Conservation (phyloP, 176 grass and related monocot species). For the Luzula sylvatica region DNA sequence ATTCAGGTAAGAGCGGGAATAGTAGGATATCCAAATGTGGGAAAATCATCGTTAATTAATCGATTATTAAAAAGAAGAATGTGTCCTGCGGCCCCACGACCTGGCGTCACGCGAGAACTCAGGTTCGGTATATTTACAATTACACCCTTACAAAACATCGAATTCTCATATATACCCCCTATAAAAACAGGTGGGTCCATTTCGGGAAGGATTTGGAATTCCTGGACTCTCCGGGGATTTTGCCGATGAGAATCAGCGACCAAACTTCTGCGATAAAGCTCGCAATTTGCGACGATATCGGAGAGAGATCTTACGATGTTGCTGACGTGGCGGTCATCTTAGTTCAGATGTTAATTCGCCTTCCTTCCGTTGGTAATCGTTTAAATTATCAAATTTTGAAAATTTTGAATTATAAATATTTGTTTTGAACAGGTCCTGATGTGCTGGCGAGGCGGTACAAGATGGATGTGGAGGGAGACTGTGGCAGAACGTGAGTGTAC, state of each 20-base stretch:
- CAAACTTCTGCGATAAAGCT: conserved; percentile 89
- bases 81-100: conserved; percentile 90
- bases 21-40: conserved; percentile 98
- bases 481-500: conserved; percentile 53
- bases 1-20: conserved; percentile 89
- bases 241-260: conserved; percentile 94
- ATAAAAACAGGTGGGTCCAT: conserved; percentile 64
- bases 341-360: conserved; percentile 63
- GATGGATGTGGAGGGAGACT: conserved; percentile 61
- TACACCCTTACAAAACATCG: not conserved
- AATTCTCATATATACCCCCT: not conserved
- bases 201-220: conserved; percentile 87
- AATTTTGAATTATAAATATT: conserved; percentile 3
- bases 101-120: conserved; percentile 95
- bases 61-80: conserved; percentile 87
- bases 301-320: conserved; percentile 91
- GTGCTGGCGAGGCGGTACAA: conserved; percentile 57
- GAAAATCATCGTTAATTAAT: conserved; percentile 97
- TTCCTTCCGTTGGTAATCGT: conserved; percentile 49
- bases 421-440: conserved; percentile 45
- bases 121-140: conserved; percentile 34
- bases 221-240: conserved; percentile 93
- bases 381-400: not conserved
- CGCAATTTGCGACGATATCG: conserved; percentile 97
- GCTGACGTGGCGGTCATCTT: conserved; percentile 64